phyloP scores from a whole-genome alignment of 2,329 filamentous ascomycete species.

The Hymenoscyphus occultus region DNA sequence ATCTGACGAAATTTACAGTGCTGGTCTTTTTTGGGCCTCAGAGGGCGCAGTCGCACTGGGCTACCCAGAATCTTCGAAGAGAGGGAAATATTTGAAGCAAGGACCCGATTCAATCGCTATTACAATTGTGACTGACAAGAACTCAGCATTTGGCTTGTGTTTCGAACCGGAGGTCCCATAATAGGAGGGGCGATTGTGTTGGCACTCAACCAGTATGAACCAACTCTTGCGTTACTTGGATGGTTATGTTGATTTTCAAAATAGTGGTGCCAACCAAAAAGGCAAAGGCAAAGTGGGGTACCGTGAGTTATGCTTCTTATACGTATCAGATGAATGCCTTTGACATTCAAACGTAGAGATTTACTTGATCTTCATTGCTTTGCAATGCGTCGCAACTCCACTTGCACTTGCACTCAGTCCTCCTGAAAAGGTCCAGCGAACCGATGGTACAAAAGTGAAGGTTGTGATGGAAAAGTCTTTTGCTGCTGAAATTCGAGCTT shows the following conservation, averaged over 20 bases:
- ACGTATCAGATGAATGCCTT: not conserved
- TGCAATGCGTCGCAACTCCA: slow-evolving; percentile 62
- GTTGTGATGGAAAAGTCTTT: slow-evolving; percentile 55
- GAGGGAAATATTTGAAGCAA: slow-evolving; percentile 48
- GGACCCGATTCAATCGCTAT: not conserved
- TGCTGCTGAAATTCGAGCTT: slow-evolving; percentile 47
- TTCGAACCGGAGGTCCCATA: slow-evolving; percentile 59
- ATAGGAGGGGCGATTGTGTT: slow-evolving; percentile 68
- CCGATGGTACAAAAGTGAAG: slow-evolving; percentile 52
- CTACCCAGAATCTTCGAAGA: slow-evolving; percentile 67
- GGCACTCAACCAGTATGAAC: slow-evolving; percentile 52
- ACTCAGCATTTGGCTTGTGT: slow-evolving; percentile 60
- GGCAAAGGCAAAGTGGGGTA: slow-evolving; percentile 20
- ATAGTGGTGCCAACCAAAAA: not conserved
- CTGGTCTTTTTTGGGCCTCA: slow-evolving; percentile 68
- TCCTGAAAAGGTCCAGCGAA: slow-evolving; percentile 59
- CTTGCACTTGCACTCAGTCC: slow-evolving; percentile 58
- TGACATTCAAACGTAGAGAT: slow-evolving; percentile 41
- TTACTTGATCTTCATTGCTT: slow-evolving; percentile 65
- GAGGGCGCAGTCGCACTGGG: slow-evolving; percentile 70
- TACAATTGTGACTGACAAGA: not conserved
- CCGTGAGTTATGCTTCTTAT: not conserved
- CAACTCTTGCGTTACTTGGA: slow-evolving; percentile 23
- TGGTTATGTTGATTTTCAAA: not conserved
- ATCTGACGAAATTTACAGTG: slow-evolving; percentile 15